phyloP scores from a whole-genome alignment of 2,329 filamentous ascomycete species.

The Botrytis fragariae region DNA sequence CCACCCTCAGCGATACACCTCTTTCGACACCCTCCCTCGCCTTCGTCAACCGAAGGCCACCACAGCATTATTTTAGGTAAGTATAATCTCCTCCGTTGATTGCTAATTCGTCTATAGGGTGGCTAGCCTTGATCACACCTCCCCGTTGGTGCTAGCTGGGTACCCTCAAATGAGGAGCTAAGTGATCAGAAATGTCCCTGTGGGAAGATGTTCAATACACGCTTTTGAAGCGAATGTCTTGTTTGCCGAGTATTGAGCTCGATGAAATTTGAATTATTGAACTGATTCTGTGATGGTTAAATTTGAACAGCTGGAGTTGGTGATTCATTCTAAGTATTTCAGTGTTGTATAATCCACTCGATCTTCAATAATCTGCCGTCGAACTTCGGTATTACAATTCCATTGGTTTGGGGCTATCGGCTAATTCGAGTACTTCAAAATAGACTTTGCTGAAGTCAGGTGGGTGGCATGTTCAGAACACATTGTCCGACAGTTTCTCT shows the following conservation, averaged over 20 bases:
- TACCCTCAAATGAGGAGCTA: conserved; percentile 4
- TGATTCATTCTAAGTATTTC: neutral
- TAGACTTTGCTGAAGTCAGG: neutral
- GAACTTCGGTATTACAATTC: neutral
- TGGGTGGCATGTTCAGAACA: neutral
- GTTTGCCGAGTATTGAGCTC: neutral
- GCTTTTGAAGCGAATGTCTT: neutral
- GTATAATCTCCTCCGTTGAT: neutral
- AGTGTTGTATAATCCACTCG: neutral
- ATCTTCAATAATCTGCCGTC: neutral
- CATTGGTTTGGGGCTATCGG: neutral
- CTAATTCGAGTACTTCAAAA: neutral
- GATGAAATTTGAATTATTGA: neutral
- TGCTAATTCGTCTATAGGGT: conserved; percentile 6
- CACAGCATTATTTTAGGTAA: neutral
- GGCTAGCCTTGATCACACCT: conserved; percentile 6
- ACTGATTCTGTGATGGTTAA: neutral
- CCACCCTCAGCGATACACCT: neutral
- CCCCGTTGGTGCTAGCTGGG: conserved; percentile 1
- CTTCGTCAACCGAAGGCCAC: neutral
- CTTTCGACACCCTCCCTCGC: neutral
- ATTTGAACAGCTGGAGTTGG: neutral
- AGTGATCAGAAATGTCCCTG: neutral
- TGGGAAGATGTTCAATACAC: neutral
- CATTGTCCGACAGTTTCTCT: rapidly evolving